Conservation (phyloP, 2,329 filamentous ascomycete genomes). For the Colletotrichum cordylinicola region DNA sequence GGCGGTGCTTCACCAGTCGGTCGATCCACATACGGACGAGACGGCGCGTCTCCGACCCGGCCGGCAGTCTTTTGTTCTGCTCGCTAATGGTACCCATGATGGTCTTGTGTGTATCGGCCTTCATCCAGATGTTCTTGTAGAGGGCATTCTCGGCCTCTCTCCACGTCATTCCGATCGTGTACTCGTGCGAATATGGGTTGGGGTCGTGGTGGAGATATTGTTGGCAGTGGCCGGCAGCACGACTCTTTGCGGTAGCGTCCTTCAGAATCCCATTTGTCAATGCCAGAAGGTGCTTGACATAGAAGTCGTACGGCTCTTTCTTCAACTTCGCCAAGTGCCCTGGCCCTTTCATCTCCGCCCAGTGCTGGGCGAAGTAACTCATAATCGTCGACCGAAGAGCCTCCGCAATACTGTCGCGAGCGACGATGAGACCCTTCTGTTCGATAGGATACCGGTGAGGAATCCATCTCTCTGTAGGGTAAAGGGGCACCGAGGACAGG, state of each 20-base stretch:
- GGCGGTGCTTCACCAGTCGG: neutral
- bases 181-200: slow-evolving; percentile 18
- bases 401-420: neutral
- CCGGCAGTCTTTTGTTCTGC: neutral
- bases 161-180: slow-evolving; percentile 6
- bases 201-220: slow-evolving; percentile 11
- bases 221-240: neutral
- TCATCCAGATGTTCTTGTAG: slow-evolving; percentile 16
- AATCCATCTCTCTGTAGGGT: neutral
- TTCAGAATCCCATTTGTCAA: neutral
- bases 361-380: neutral
- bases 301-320: neutral
- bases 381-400: neutral
- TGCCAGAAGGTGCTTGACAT: neutral
- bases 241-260: neutral
- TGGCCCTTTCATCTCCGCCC: neutral
- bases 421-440: neutral
- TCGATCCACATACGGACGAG: neutral
- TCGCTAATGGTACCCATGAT: neutral
- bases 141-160: neutral
- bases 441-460: neutral
- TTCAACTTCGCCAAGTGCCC: neutral
- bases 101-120: neutral
- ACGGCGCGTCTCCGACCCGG: slow-evolving; percentile 5
- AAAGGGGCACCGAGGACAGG: neutral